phyloP scores from a whole-genome alignment of 2,329 filamentous ascomycete species.

The Aspergillus versicolor region DNA sequence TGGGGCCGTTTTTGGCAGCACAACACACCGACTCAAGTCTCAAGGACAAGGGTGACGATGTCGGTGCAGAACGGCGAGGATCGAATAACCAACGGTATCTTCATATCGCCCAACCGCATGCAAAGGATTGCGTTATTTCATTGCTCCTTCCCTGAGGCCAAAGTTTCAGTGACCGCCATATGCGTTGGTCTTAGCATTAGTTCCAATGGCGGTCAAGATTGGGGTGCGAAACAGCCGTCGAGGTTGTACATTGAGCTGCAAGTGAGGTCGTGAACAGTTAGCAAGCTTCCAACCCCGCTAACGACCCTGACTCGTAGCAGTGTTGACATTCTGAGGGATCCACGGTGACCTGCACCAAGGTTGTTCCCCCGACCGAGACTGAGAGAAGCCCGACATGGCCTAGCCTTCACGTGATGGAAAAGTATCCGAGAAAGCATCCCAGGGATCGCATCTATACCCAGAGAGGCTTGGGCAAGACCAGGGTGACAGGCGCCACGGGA shows the following conservation, averaged over 20 bases:
- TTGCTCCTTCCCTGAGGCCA: background rate
- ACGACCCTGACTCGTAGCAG: no score
- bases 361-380: no score
- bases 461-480: background rate
- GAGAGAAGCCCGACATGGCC: background rate
- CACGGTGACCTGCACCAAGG: no score
- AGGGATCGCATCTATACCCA: background rate
- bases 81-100: slow-evolving; percentile 2
- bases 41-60: background rate
- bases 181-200: background rate
- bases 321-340: no score
- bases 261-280: background rate
- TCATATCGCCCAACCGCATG: slow-evolving; percentile 8
- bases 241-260: slow-evolving; percentile 8
- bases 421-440: slow-evolving; percentile 9
- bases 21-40: background rate
- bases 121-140: background rate
- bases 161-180: slow-evolving; percentile 8
- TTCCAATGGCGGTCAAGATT: slow-evolving; percentile 1
- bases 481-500: background rate
- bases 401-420: slow-evolving; percentile 17
- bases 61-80: background rate
- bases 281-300: background rate
- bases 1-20: background rate
- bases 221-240: background rate